Evolutionary conservation across 441 rosid genomes (phyloP).

Genomic region (Euphorbia celastroides): DNA sequence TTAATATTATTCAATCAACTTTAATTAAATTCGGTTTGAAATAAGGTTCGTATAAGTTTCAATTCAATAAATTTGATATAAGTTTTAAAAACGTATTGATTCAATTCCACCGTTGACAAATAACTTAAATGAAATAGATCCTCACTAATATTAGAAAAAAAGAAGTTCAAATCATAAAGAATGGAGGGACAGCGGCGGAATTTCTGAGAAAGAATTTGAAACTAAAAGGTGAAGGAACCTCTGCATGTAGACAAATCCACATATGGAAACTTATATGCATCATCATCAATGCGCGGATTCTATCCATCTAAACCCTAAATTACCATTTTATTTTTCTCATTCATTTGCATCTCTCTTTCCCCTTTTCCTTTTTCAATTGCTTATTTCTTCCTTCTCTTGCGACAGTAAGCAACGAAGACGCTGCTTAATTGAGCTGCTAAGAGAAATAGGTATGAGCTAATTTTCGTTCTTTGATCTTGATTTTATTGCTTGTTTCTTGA

Average conservation of each 20-base stretch:
- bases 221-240: constrained; percentile 17
- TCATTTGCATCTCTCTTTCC: not conserved
- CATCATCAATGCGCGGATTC: not conserved
- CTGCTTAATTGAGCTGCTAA: not conserved
- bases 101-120: no score
- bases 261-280: constrained; percentile 7
- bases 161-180: no score
- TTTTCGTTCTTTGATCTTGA: not conserved
- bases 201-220: constrained; percentile 43
- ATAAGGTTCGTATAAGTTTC: no score
- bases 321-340: not conserved
- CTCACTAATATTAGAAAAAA: no score
- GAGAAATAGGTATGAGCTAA: constrained; percentile 14
- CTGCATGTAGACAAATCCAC: not conserved
- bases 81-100: no score
- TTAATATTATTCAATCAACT: no score
- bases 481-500: constrained; percentile 3
- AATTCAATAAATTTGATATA: no score
- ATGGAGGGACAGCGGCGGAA: constrained; percentile 60
- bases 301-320: not conserved
- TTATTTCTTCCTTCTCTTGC: constrained; percentile 3
- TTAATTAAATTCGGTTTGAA: no score
- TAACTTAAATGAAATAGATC: no score
- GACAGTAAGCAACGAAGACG: constrained; percentile 3
- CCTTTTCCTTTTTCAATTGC: not conserved